Conservation (phyloP, 2,329 filamentous ascomycete genomes). For the Coniochaeta prunicola region DNA sequence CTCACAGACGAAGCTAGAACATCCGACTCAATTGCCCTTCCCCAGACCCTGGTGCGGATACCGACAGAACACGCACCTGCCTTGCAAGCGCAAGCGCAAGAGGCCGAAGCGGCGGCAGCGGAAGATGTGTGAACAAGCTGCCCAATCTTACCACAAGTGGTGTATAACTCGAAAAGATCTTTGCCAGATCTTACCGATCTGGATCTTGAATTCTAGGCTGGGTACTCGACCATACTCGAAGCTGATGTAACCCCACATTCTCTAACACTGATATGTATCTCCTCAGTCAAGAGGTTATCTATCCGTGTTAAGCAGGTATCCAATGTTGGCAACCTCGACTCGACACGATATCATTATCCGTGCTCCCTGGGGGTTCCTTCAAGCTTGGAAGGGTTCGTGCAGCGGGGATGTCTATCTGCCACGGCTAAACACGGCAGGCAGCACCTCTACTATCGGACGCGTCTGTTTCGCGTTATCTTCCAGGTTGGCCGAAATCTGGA, state of each 20-base stretch:
- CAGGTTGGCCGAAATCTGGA: neutral
- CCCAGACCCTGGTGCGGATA: conserved; percentile 77
- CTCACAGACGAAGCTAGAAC: conserved; percentile 31
- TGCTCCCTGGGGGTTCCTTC: no score
- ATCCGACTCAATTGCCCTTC: conserved; percentile 43
- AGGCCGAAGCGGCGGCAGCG: conserved; percentile 37
- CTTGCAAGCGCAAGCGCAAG: conserved; percentile 47
- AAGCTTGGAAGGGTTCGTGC: neutral
- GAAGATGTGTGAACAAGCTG: conserved; percentile 27
- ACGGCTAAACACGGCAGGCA: neutral
- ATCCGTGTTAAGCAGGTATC: neutral
- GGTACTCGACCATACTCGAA: neutral
- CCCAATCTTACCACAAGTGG: no score
- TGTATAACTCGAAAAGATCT: no score
- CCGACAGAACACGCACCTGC: conserved; percentile 70
- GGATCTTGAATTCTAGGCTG: no score
- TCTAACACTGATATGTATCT: neutral
- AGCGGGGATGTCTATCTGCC: neutral
- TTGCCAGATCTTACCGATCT: no score
- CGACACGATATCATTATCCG: neutral
- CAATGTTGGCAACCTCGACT: neutral
- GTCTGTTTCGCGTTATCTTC: neutral
- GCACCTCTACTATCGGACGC: neutral
- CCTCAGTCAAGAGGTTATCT: neutral
- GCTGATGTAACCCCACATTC: neutral